Evolutionary conservation across 768 basidiomycete species (phyloP).

Genomic region (Boletellus ananas): DNA sequence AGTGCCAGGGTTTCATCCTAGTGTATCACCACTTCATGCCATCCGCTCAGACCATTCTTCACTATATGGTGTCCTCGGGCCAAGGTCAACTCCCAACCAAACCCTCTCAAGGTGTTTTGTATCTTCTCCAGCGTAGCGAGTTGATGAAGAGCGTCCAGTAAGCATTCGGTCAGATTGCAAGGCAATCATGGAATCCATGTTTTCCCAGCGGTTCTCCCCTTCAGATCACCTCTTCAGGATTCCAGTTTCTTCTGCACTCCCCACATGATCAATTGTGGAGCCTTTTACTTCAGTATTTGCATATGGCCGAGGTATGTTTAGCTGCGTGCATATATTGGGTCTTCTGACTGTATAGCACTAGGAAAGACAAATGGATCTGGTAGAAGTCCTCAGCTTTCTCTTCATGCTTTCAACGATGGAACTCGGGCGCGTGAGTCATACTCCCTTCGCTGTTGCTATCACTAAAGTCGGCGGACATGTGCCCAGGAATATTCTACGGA

Average conservation of each 20-base stretch:
- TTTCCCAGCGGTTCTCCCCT: slow-evolving; percentile 48
- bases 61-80: slow-evolving; percentile 96
- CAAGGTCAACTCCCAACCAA: slow-evolving; percentile 69
- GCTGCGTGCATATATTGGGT: slow-evolving; percentile 1
- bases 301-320: slow-evolving; percentile 69
- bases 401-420: slow-evolving; percentile 98
- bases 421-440: slow-evolving; percentile 68
- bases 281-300: slow-evolving; percentile 84
- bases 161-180: slow-evolving; percentile 20
- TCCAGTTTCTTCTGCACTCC: slow-evolving; percentile 93
- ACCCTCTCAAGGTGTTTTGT: slow-evolving; percentile 81
- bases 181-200: not conserved
- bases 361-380: slow-evolving; percentile 88
- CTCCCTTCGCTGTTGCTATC: not conserved
- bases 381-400: slow-evolving; percentile 89
- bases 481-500: slow-evolving; percentile 85
- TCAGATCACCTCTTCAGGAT: slow-evolving; percentile 90
- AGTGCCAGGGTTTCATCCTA: slow-evolving; percentile 14
- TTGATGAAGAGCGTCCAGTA: slow-evolving; percentile 78
- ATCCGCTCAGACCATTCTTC: slow-evolving; percentile 75
- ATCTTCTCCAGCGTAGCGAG: slow-evolving; percentile 76
- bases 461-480: not conserved
- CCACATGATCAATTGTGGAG: slow-evolving; percentile 97
- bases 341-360: slow-evolving; percentile 28
- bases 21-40: not conserved